Conservation (phyloP, 2,329 filamentous ascomycete species). For the Neonectria magnoliae region DNA sequence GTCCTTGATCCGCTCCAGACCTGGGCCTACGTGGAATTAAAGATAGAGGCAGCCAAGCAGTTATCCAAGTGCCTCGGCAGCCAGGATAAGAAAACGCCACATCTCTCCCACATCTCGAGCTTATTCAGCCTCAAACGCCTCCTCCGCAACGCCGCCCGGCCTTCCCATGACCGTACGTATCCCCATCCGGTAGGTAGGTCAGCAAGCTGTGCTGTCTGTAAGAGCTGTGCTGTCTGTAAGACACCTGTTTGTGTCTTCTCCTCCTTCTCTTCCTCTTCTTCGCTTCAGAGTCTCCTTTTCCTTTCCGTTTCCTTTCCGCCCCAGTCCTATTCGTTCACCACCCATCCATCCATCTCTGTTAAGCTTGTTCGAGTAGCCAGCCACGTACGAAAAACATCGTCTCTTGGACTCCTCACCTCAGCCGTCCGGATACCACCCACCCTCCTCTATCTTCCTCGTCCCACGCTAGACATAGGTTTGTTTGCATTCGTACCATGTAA, state of each 20-base stretch:
- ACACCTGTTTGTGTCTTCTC: too few relatives aligned
- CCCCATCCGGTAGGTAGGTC: conserved; percentile 11
- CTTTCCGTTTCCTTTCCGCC: too few relatives aligned
- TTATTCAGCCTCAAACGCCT: background rate
- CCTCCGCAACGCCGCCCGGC: conserved; percentile 8
- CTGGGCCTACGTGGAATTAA: background rate
- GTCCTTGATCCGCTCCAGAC: background rate
- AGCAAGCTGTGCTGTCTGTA: background rate
- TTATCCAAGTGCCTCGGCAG: background rate
- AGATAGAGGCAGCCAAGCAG: background rate
- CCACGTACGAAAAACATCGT: background rate
- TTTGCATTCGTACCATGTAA: background rate
- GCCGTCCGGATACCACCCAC: background rate
- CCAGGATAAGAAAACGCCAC: background rate
- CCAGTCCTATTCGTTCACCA: background rate
- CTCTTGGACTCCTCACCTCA: background rate
- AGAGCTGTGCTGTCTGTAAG: background rate
- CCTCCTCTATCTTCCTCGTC: background rate
- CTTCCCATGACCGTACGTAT: background rate
- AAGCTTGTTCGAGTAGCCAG: too few relatives aligned
- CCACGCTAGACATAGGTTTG: conserved; percentile 3
- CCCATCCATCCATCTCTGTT: background rate
- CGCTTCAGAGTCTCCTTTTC: too few relatives aligned
- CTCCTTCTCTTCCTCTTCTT: too few relatives aligned
- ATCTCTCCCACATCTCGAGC: background rate